Conservation (phyloP, 1,284 basidiomycete genomes). For the Dichomitus squalens region DNA sequence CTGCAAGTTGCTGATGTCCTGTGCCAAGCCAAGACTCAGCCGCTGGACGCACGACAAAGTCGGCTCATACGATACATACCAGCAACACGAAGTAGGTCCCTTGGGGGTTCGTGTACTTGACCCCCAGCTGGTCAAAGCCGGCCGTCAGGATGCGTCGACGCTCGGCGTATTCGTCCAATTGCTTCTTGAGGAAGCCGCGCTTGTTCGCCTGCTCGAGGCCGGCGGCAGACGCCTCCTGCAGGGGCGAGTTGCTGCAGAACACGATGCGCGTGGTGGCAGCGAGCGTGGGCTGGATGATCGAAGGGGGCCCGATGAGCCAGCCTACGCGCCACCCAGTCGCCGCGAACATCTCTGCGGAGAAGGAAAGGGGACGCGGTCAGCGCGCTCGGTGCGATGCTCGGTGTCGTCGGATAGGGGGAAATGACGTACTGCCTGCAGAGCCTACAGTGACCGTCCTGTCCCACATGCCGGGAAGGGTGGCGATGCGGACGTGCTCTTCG, state of each 20-base stretch:
- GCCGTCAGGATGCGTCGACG: slow-evolving; percentile 75
- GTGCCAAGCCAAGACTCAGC: slow-evolving; percentile 1
- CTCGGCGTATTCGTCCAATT: slow-evolving; percentile 81
- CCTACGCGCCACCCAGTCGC: slow-evolving; percentile 98
- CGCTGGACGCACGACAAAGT: neutral
- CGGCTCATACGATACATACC: slow-evolving; percentile 43
- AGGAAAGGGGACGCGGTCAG: neutral
- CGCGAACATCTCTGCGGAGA: slow-evolving; percentile 83
- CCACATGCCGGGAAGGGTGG: slow-evolving; percentile 97
- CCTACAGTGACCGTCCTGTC: slow-evolving; percentile 87
- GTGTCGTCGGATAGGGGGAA: neutral
- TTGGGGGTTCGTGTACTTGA: slow-evolving; percentile 87
- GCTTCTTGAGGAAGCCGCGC: slow-evolving; percentile 80
- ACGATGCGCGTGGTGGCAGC: slow-evolving; percentile 94
- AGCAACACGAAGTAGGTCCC: slow-evolving; percentile 91
- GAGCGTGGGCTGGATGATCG: slow-evolving; percentile 84
- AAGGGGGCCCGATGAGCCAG: slow-evolving; percentile 89
- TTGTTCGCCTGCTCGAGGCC: slow-evolving; percentile 80
- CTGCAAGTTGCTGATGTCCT: slow-evolving; percentile 83
- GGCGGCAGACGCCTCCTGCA: slow-evolving; percentile 90
- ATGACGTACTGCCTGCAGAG: slow-evolving; percentile 72
- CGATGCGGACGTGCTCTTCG: slow-evolving; percentile 89
- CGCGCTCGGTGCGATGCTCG: neutral
- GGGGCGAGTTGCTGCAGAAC: slow-evolving; percentile 90
- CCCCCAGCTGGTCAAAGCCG: slow-evolving; percentile 83